Percentiles rank a stretch among this genome's conserved stretches.
Evolutionary conservation across 257 asterid species (phyloP).

Genomic region (Solanum medicagineum): DNA sequence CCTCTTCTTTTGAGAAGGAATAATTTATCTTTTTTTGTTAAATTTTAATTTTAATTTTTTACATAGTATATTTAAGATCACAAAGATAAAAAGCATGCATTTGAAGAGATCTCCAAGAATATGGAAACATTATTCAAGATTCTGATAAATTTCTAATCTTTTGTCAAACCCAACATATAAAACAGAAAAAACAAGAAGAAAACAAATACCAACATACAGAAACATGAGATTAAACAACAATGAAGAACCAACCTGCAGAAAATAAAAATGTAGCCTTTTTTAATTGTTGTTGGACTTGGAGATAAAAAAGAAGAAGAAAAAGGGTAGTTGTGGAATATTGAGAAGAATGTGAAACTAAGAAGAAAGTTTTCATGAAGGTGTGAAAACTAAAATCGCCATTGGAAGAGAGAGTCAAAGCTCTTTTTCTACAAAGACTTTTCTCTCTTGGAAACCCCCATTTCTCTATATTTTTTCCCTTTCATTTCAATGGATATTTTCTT

Average conservation of each 20-base stretch:
- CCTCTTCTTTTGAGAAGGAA: too few relatives aligned
- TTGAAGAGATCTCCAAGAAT: neutral
- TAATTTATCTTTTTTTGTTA: too few relatives aligned
- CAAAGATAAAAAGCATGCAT: neutral
- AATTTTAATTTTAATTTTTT: too few relatives aligned
- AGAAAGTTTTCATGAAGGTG: neutral
- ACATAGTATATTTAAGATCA: too few relatives aligned
- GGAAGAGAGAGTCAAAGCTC: slow-evolving; percentile 36
- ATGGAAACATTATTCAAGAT: neutral
- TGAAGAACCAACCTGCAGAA: neutral
- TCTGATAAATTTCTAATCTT: neutral
- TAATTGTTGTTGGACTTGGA: neutral
- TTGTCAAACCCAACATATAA: neutral
- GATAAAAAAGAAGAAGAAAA: neutral
- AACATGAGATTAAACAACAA: neutral
- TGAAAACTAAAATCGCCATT: slow-evolving; percentile 12
- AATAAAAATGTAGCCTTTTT: neutral
- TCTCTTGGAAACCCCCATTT: slow-evolving; percentile 6
- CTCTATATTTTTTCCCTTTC: neutral
- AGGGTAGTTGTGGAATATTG: neutral
- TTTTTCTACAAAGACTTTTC: slow-evolving; percentile 29
- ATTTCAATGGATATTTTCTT: neutral
- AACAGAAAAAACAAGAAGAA: neutral
- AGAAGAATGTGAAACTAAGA: neutral
- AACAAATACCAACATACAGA: neutral